Evolutionary conservation across 23 red algal genomes (phyloP).

Genomic region (Gracilaria caudata): DNA sequence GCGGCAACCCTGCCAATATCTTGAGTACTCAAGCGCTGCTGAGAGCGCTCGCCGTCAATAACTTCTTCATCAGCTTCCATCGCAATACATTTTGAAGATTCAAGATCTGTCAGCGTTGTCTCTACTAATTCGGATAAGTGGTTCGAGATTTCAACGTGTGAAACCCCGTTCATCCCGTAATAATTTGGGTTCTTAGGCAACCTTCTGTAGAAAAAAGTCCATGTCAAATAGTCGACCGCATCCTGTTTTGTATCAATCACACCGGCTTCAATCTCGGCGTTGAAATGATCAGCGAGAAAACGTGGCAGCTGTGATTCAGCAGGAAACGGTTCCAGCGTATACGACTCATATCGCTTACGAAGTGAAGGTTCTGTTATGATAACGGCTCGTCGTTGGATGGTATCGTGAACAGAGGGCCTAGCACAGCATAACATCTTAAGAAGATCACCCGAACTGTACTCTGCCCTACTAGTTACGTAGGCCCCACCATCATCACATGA

Average conservation of each 20-base stretch:
- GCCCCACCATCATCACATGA: slow-evolving; percentile 45
- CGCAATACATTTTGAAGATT: slow-evolving; percentile 79
- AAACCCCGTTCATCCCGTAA: slow-evolving; percentile 66
- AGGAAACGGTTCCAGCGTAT: slow-evolving; percentile 66
- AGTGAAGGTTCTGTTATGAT: slow-evolving; percentile 70
- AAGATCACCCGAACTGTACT: slow-evolving; percentile 63
- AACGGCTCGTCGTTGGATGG: slow-evolving; percentile 18
- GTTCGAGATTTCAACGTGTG: slow-evolving; percentile 65
- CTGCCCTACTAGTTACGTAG: slow-evolving; percentile 41
- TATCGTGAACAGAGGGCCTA: background rate
- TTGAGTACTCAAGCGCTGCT: slow-evolving; percentile 58
- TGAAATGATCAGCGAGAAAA: slow-evolving; percentile 80
- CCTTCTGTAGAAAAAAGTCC: slow-evolving; percentile 93
- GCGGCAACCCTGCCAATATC: slow-evolving; percentile 86
- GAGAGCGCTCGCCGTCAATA: background rate
- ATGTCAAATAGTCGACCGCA: slow-evolving; percentile 90
- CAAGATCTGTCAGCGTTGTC: slow-evolving; percentile 67
- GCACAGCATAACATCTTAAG: slow-evolving; percentile 65
- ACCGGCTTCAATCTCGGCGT: slow-evolving; percentile 83
- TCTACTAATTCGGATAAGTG: slow-evolving; percentile 85
- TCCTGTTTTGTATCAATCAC: slow-evolving; percentile 90
- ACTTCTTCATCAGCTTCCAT: slow-evolving; percentile 63
- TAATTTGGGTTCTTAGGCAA: slow-evolving; percentile 87
- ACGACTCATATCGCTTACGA: slow-evolving; percentile 61
- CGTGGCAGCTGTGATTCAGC: slow-evolving; percentile 77